phyloP scores from a whole-genome alignment of 225 moss, liverwort and hornwort genomes.

The Takakia lepidozioides region DNA sequence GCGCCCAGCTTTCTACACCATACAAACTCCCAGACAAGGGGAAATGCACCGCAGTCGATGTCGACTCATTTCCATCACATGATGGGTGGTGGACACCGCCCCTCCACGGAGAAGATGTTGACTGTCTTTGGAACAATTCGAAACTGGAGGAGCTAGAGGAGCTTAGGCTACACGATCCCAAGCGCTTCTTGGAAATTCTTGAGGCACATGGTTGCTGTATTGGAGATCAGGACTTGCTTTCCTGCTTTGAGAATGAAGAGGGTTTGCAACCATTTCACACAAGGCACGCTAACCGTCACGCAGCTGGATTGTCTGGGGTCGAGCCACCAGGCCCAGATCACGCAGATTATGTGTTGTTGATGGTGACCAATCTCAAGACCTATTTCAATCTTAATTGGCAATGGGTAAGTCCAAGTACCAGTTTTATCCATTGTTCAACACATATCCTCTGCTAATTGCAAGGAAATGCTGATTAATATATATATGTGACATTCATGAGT shows the following conservation, averaged over 20 bases:
- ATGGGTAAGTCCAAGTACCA: constrained; percentile 2
- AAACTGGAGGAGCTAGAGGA: constrained; percentile 14
- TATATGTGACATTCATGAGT: too few relatives aligned
- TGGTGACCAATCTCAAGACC: background rate
- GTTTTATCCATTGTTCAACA: background rate
- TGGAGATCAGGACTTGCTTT: constrained; percentile 5
- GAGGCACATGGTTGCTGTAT: constrained; percentile 8
- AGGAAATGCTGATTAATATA: too few relatives aligned
- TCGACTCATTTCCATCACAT: constrained; percentile 8
- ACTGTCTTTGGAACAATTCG: constrained; percentile 8
- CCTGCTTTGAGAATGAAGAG: constrained; percentile 11
- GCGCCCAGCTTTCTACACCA: too few relatives aligned
- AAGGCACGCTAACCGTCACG: background rate
- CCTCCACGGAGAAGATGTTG: constrained; percentile 20
- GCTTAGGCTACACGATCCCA: constrained; percentile 7
- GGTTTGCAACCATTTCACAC: constrained; percentile 2
- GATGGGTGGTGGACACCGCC: constrained; percentile 12
- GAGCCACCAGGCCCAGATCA: background rate
- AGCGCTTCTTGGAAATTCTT: constrained; percentile 7
- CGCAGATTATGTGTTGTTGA: background rate
- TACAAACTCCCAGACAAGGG: too few relatives aligned
- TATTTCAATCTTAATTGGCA: constrained; percentile 1
- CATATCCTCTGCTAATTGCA: too few relatives aligned
- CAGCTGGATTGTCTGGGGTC: background rate
- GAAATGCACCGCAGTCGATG: background rate